These are phyloP conservation scores for Boletus patriciae DNA, from an alignment of 768 basidiomycete genomes.

Conservation along the genomic window DNA sequence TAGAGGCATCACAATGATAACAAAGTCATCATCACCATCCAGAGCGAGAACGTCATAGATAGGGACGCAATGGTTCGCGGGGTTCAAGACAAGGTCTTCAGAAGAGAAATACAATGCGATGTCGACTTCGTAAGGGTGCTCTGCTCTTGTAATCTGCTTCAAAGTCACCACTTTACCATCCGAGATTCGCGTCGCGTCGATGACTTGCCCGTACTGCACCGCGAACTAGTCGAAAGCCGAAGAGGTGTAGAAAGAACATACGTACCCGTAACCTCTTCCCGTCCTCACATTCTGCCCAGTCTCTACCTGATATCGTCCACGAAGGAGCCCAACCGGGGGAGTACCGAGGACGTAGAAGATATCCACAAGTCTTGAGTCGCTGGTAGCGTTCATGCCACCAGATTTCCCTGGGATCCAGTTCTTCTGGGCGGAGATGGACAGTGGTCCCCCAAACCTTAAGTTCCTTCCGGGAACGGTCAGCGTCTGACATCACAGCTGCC, in stretches of 20 bases:
- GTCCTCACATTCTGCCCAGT: neutral
- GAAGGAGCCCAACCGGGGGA: slow-evolving; percentile 13
- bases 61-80: slow-evolving; percentile 30
- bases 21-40: slow-evolving; percentile 7
- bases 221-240: no score
- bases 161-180: slow-evolving; percentile 31
- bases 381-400: slow-evolving; percentile 15
- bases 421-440: neutral
- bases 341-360: slow-evolving; percentile 15
- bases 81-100: neutral
- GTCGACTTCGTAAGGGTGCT: slow-evolving; percentile 23
- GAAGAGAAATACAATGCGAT: slow-evolving; percentile 26
- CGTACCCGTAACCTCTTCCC: neutral
- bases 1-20: slow-evolving; percentile 33
- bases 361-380: slow-evolving; percentile 5
- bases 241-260: neutral
- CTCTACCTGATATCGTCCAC: neutral
- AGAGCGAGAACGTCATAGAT: slow-evolving; percentile 16
- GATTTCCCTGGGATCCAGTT: slow-evolving; percentile 7
- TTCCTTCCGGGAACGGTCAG: neutral
- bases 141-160: slow-evolving; percentile 22
- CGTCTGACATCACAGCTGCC: neutral
- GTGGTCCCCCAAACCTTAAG: neutral
- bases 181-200: slow-evolving; percentile 33
- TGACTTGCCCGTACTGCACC: neutral